Percentiles rank a stretch among this genome's conserved stretches.
phyloP scores from a whole-genome alignment of 768 basidiomycete genomes.

The Filobasidium wieringae region DNA sequence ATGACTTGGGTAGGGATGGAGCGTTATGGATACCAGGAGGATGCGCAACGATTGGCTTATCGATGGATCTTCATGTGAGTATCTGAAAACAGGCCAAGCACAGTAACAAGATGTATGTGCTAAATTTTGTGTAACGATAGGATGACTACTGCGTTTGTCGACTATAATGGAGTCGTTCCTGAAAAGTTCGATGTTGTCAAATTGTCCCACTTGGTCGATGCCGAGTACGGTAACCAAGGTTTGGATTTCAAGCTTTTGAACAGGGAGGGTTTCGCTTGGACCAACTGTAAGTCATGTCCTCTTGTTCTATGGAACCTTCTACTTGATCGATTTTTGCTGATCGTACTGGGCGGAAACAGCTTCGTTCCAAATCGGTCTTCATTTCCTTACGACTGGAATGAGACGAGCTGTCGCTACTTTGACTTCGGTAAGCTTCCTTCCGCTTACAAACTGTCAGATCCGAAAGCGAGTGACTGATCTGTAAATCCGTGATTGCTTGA shows the following conservation, averaged over 20 bases:
- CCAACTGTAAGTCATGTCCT: slow-evolving; percentile 57
- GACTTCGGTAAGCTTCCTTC: slow-evolving; percentile 43
- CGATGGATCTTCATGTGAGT: slow-evolving; percentile 91
- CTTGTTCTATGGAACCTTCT: background rate
- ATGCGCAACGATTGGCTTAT: slow-evolving; percentile 85
- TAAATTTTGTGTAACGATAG: slow-evolving; percentile 7
- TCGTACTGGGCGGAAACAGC: slow-evolving; percentile 49
- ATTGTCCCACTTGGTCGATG: slow-evolving; percentile 88
- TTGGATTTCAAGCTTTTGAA: slow-evolving; percentile 97
- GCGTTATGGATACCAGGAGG: slow-evolving; percentile 86
- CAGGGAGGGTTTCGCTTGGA: slow-evolving; percentile 97
- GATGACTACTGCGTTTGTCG: slow-evolving; percentile 47
- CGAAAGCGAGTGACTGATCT: too few relatives aligned
- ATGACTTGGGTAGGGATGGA: slow-evolving; percentile 97
- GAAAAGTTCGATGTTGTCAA: slow-evolving; percentile 99
- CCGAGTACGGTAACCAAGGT: slow-evolving; percentile 65
- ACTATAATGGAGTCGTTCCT: slow-evolving; percentile 95
- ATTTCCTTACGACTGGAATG: slow-evolving; percentile 87
- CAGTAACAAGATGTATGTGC: slow-evolving; percentile 9
- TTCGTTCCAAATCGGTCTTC: slow-evolving; percentile 91
- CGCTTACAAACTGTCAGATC: background rate
- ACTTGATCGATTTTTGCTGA: background rate
- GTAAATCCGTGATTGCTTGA: too few relatives aligned
- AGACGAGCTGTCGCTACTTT: slow-evolving; percentile 89
- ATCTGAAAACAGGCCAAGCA: too few relatives aligned